Percentiles rank a stretch among this genome's conserved stretches.
Evolutionary conservation across 306 rosid genomes (phyloP).

Genomic region (Styphnolobium japonicum): DNA sequence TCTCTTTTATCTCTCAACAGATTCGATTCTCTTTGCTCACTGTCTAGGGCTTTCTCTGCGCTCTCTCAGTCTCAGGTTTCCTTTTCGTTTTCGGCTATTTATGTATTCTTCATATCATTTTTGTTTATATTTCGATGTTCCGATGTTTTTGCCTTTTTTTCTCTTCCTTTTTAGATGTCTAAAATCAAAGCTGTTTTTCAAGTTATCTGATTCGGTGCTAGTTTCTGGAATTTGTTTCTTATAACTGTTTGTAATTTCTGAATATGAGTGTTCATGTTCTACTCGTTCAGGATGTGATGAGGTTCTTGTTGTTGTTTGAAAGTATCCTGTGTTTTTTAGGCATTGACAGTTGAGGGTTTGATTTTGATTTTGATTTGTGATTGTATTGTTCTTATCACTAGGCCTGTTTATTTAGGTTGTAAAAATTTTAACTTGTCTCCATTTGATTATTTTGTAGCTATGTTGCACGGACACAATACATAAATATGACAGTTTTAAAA

Average conservation of each 20-base stretch:
- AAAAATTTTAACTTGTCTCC: neutral
- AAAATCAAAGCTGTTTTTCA: neutral
- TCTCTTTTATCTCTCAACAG: too few relatives aligned
- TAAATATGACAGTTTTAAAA: too few relatives aligned
- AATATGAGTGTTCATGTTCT: neutral
- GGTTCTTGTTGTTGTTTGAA: neutral
- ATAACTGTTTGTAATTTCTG: neutral
- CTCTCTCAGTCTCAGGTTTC: neutral
- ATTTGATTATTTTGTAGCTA: neutral
- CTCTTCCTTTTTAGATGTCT: neutral
- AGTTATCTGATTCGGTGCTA: neutral
- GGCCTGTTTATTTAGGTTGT: neutral
- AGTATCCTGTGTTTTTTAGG: neutral
- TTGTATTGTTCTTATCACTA: neutral
- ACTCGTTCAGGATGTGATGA: neutral
- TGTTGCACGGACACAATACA: too few relatives aligned
- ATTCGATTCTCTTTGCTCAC: constrained; percentile 2
- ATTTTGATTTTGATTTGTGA: neutral
- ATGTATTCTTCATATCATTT: neutral
- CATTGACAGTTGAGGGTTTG: neutral
- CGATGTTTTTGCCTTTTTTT: neutral
- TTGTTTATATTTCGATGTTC: neutral
- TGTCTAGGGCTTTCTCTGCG: neutral
- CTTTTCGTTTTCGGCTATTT: neutral
- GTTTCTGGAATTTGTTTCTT: neutral